phyloP scores from a whole-genome alignment of 768 basidiomycete genomes.

The Lenzites betulinus region DNA sequence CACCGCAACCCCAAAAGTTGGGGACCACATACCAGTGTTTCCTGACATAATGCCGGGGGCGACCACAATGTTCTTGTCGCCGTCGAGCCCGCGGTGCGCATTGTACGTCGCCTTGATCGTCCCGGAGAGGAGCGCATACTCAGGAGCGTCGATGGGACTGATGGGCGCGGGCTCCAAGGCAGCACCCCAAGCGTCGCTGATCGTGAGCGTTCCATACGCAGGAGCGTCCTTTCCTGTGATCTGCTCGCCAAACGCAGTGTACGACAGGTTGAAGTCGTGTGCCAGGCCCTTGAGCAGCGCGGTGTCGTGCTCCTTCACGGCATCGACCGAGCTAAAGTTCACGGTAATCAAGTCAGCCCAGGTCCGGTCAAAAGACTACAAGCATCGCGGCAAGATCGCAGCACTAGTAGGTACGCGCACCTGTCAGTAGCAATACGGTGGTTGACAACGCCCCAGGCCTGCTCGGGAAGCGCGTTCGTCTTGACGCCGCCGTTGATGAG shows the following conservation, averaged over 20 bases:
- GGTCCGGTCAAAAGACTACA: neutral
- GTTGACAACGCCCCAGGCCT: constrained; percentile 29
- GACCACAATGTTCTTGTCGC: constrained; percentile 35
- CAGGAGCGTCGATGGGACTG: constrained; percentile 40
- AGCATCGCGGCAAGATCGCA: neutral
- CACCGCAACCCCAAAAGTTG: neutral
- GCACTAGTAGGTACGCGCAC: constrained; percentile 12
- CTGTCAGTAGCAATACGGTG: constrained; percentile 32
- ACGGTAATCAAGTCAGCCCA: neutral
- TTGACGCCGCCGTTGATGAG: constrained; percentile 43
- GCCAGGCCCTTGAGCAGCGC: constrained; percentile 33
- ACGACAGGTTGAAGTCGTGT: constrained; percentile 42
- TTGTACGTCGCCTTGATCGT: constrained; percentile 43
- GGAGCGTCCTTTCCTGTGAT: constrained; percentile 27
- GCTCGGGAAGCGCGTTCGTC: constrained; percentile 48
- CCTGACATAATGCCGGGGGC: constrained; percentile 42
- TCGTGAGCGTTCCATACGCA: constrained; percentile 39
- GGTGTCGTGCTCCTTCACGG: constrained; percentile 34
- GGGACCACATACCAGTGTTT: constrained; percentile 35
- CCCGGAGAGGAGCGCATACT: constrained; percentile 45
- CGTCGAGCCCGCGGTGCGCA: constrained; percentile 31
- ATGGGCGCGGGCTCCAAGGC: constrained; percentile 45
- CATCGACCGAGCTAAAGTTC: constrained; percentile 33
- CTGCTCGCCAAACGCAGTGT: constrained; percentile 42
- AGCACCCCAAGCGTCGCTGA: constrained; percentile 39